phyloP scores from a whole-genome alignment of 192 early-diverging fungal genomes.

The Coemansia sp. region DNA sequence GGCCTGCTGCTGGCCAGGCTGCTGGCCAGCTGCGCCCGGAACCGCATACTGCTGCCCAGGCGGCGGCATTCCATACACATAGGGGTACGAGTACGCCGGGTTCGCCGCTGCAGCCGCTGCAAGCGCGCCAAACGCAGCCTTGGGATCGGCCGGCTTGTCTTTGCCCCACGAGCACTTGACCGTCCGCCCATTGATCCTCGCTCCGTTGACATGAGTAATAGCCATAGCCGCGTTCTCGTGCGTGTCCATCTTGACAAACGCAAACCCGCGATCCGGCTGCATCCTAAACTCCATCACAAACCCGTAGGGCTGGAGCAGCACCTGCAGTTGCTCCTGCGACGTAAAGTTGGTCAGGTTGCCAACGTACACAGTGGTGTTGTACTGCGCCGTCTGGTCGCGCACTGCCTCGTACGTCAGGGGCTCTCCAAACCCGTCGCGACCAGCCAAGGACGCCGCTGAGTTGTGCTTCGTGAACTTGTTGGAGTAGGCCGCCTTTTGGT shows the following conservation, averaged over 20 bases:
- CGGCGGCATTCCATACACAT: constrained; percentile 51
- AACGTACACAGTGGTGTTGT: constrained; percentile 89
- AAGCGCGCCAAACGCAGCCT: constrained; percentile 47
- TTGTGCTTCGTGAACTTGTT: constrained; percentile 21
- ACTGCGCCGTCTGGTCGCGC: constrained; percentile 73
- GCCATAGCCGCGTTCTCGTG: constrained; percentile 90
- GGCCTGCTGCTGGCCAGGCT: constrained; percentile 19
- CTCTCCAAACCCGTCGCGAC: neutral
- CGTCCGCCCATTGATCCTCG: constrained; percentile 71
- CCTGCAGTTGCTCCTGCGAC: constrained; percentile 66
- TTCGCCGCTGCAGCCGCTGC: constrained; percentile 42
- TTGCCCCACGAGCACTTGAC: constrained; percentile 92
- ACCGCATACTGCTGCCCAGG: constrained; percentile 45
- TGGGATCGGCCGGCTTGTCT: constrained; percentile 65
- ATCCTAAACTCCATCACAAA: constrained; percentile 78
- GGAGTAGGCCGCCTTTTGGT: constrained; percentile 65
- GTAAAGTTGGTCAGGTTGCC: constrained; percentile 86
- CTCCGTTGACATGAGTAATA: constrained; percentile 81
- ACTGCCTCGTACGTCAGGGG: constrained; percentile 72
- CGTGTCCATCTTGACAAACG: constrained; percentile 91
- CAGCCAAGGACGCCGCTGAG: neutral
- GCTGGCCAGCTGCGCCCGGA: constrained; percentile 9
- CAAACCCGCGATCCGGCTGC: constrained; percentile 91
- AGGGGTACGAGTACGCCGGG: constrained; percentile 57
- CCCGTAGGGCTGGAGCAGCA: constrained; percentile 80